These are phyloP conservation scores for Alternaria infectoria DNA, from an alignment of 2,329 filamentous ascomycete species.

Conservation along the genomic window DNA sequence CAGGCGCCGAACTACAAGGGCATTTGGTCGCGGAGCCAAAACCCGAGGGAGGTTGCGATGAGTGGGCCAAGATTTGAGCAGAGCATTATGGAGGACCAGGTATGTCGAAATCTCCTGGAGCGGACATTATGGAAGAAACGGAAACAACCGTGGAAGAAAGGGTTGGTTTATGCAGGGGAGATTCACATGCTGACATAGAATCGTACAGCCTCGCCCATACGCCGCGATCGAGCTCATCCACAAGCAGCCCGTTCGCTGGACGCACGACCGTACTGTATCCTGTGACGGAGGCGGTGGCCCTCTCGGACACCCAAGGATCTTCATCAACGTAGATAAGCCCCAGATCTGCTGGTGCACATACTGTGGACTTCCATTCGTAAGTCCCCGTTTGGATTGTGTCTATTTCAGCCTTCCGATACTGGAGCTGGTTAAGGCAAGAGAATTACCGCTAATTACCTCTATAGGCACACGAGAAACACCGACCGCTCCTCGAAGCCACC, in stretches of 20 bases:
- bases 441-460: slow-evolving; percentile 13
- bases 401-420: background rate
- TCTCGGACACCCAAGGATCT: slow-evolving; percentile 88
- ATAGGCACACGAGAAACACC: slow-evolving; percentile 89
- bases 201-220: slow-evolving; percentile 77
- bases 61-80: slow-evolving; percentile 94
- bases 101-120: slow-evolving; percentile 54
- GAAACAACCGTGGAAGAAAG: background rate
- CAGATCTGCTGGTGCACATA: slow-evolving; percentile 91
- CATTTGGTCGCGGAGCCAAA: slow-evolving; percentile 87
- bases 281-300: slow-evolving; percentile 94
- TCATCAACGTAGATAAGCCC: slow-evolving; percentile 98
- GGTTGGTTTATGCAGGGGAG: background rate
- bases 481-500: slow-evolving; percentile 81
- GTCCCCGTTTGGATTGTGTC: slow-evolving; percentile 45
- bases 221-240: slow-evolving; percentile 96
- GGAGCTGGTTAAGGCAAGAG: background rate
- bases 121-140: background rate
- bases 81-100: slow-evolving; percentile 91
- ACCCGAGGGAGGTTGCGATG: slow-evolving; percentile 83
- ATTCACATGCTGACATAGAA: slow-evolving; percentile 25
- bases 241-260: slow-evolving; percentile 93
- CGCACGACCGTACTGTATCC: slow-evolving; percentile 77
- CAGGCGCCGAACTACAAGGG: slow-evolving; percentile 87
- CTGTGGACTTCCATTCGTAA: slow-evolving; percentile 90